These are phyloP conservation scores for Urostyla sp. DNA, from an alignment of 73 alveolate species.

Conservation along the genomic window DNA sequence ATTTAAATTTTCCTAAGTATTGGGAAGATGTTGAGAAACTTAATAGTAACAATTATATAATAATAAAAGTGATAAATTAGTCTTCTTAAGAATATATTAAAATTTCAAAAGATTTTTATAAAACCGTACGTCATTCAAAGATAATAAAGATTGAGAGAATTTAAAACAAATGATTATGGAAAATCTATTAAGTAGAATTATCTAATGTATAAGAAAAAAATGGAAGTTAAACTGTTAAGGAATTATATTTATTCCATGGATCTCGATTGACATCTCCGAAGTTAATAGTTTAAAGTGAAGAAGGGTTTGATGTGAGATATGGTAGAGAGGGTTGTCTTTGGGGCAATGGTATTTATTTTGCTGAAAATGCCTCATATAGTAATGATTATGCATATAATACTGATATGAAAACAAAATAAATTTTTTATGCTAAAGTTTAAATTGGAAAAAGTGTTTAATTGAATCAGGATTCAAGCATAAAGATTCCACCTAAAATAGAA, in stretches of 20 bases:
- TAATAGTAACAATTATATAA: not conserved
- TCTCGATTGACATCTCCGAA: not conserved
- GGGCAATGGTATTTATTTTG: conserved; percentile 54
- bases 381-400: not conserved
- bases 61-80: not conserved
- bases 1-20: not conserved
- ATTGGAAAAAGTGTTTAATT: not conserved
- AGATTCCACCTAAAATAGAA: conserved; percentile 17
- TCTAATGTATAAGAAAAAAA: not conserved
- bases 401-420: not conserved
- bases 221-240: not conserved
- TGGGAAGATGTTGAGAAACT: conserved; percentile 27
- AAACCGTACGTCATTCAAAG: not conserved
- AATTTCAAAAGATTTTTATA: not conserved
- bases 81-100: not conserved
- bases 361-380: conserved; percentile 28
- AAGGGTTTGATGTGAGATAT: conserved; percentile 16
- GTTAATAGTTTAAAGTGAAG: not conserved
- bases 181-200: not conserved
- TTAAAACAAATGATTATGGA: not conserved
- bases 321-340: conserved; percentile 51
- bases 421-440: conserved; percentile 29
- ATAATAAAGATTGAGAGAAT: not conserved
- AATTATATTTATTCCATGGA: not conserved
- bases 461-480: not conserved